These are phyloP conservation scores for Ulmus americana DNA, from an alignment of 331 rosid species.

Conservation along the genomic window DNA sequence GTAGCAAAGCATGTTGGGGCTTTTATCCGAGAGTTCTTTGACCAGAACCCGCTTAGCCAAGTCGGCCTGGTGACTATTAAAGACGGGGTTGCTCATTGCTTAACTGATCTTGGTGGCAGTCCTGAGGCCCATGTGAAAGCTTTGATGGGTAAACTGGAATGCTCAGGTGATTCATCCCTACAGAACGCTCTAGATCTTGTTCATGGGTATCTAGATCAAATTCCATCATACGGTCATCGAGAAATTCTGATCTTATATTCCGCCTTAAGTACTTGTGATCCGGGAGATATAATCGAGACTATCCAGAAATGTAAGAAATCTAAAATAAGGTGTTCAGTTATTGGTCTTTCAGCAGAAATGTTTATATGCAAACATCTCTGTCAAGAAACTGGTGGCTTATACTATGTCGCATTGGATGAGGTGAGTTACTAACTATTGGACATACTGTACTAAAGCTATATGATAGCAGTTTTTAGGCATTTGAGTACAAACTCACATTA, in stretches of 20 bases:
- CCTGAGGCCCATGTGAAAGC: conserved; percentile 86
- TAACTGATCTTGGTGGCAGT: conserved; percentile 91
- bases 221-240: conserved; percentile 86
- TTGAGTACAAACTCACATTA: neutral
- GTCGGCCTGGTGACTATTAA: conserved; percentile 71
- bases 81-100: conserved; percentile 72
- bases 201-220: conserved; percentile 64
- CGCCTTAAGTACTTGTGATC: conserved; percentile 88
- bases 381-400: conserved; percentile 89
- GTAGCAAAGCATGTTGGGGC: conserved; percentile 73
- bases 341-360: conserved; percentile 91
- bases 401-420: conserved; percentile 81
- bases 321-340: conserved; percentile 90
- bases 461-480: conserved; percentile 8
- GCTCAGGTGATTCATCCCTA: conserved; percentile 89
- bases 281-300: conserved; percentile 91
- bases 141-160: conserved; percentile 84
- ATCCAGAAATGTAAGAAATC: conserved; percentile 78
- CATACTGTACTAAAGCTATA: neutral
- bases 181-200: conserved; percentile 92
- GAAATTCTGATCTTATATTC: conserved; percentile 83
- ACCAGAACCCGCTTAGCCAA: conserved; percentile 95
- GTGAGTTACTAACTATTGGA: conserved; percentile 38
- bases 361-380: conserved; percentile 84
- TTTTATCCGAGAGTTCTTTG: conserved; percentile 79